A percentile compares a stretch with the other conserved stretches of the same genome.
phyloP scores from a whole-genome alignment of 306 rosid genomes.

The Parietaria judaica region DNA sequence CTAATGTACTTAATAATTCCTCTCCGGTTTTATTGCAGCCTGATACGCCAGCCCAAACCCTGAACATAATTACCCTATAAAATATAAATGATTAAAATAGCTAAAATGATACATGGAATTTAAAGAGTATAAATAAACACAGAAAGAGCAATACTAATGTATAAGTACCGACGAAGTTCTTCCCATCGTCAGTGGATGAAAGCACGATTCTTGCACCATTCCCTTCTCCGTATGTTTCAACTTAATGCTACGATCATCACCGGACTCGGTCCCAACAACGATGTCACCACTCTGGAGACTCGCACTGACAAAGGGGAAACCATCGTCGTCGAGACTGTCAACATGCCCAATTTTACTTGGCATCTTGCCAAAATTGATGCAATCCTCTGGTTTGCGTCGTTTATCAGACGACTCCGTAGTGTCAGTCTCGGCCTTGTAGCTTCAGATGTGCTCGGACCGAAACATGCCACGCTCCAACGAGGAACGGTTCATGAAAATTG shows the following conservation, averaged over 20 bases:
- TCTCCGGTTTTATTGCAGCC: no score
- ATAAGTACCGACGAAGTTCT: conserved; percentile 79
- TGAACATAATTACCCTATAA: no score
- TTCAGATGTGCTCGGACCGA: conserved; percentile 78
- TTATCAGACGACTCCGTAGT: conserved; percentile 68
- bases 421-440: conserved; percentile 85
- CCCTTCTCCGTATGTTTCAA: conserved; percentile 92
- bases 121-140: no score
- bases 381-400: conserved; percentile 68
- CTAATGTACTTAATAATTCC: no score
- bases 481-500: conserved; percentile 86
- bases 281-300: conserved; percentile 88
- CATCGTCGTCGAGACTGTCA: conserved; percentile 92
- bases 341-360: conserved; percentile 85
- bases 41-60: no score
- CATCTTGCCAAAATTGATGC: conserved; percentile 69
- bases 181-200: conserved; percentile 91
- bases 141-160: no score
- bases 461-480: conserved; percentile 99
- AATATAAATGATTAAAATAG: no score
- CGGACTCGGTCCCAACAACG: conserved; percentile 83
- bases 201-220: conserved; percentile 81
- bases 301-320: conserved; percentile 81
- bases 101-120: no score
- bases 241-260: conserved; percentile 79